Evolutionary conservation across 805 yeast genomes (phyloP).

Genomic region (Zygotorulaspora chibaensis): DNA sequence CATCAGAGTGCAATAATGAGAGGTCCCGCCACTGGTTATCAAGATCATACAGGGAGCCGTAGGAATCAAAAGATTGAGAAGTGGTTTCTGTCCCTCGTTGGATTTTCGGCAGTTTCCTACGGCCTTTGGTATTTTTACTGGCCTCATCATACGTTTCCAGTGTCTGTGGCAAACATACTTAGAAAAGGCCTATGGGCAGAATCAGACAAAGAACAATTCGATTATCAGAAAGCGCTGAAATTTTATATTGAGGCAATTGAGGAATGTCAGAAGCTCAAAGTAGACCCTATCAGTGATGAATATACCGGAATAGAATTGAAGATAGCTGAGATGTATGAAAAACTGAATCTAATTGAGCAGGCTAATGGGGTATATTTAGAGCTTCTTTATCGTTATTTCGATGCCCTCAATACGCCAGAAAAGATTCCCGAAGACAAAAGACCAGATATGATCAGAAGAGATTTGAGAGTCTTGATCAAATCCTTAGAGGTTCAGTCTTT

Average conservation of each 20-base stretch:
- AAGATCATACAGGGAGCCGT: constrained; percentile 6
- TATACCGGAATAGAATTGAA: constrained; percentile 89
- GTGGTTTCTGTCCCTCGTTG: constrained; percentile 21
- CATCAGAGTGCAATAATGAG: constrained; percentile 3
- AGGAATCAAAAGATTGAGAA: constrained; percentile 12
- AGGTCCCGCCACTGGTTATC: constrained; percentile 5
- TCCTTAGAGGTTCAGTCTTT: constrained; percentile 35
- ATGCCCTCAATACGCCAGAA: constrained; percentile 44
- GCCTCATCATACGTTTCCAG: constrained; percentile 68
- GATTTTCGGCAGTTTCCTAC: constrained; percentile 24
- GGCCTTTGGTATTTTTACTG: constrained; percentile 44
- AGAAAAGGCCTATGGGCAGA: constrained; percentile 84
- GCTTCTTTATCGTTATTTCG: constrained; percentile 54
- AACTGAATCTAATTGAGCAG: constrained; percentile 54
- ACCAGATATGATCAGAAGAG: constrained; percentile 63
- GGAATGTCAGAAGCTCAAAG: constrained; percentile 47
- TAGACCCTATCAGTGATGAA: constrained; percentile 64
- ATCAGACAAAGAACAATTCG: constrained; percentile 53
- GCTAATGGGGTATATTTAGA: constrained; percentile 68
- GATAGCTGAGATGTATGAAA: constrained; percentile 81
- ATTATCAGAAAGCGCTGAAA: constrained; percentile 60
- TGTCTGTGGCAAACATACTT: constrained; percentile 63
- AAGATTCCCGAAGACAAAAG: constrained; percentile 36
- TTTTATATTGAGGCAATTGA: constrained; percentile 71
- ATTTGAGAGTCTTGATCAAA: constrained; percentile 63